These are phyloP conservation scores for Caloboletus firmus DNA, from an alignment of 1,284 basidiomycete species.

Conservation along the genomic window DNA sequence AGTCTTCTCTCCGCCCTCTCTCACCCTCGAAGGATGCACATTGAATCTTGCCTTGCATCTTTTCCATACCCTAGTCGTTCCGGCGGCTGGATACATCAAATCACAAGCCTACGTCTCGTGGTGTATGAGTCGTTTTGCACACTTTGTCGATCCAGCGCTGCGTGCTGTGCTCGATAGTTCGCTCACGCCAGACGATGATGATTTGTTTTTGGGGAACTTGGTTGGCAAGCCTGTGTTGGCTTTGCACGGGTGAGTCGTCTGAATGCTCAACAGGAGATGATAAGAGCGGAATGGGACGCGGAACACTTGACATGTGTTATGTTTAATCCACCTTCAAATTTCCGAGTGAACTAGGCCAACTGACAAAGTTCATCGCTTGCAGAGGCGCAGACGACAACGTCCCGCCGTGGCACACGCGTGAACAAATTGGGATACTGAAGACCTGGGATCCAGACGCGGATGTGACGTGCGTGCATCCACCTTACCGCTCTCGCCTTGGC, in stretches of 20 bases:
- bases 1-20: conserved; percentile 4
- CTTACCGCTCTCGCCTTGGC: background rate
- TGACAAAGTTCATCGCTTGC: conserved; percentile 2
- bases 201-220: conserved; percentile 78
- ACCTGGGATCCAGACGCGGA: conserved; percentile 54
- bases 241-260: conserved; percentile 65
- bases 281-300: background rate
- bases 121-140: conserved; percentile 67
- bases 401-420: conserved; percentile 77
- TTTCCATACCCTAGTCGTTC: conserved; percentile 48
- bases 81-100: conserved; percentile 79
- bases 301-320: background rate
- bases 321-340: background rate
- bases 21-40: background rate
- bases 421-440: conserved; percentile 55
- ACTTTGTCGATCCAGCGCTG: conserved; percentile 75
- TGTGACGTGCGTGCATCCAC: conserved; percentile 46
- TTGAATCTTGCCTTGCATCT: background rate
- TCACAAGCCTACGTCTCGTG: conserved; percentile 83
- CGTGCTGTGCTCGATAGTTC: conserved; percentile 70
- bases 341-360: background rate
- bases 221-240: conserved; percentile 69
- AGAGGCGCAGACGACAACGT: conserved; percentile 78
- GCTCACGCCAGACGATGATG: conserved; percentile 82
- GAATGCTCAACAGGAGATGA: no score